A percentile compares a stretch with the other conserved stretches of the same genome.
Conservation (phyloP, 2,329 filamentous ascomycete genomes). For the Cladophialophora immunda region DNA sequence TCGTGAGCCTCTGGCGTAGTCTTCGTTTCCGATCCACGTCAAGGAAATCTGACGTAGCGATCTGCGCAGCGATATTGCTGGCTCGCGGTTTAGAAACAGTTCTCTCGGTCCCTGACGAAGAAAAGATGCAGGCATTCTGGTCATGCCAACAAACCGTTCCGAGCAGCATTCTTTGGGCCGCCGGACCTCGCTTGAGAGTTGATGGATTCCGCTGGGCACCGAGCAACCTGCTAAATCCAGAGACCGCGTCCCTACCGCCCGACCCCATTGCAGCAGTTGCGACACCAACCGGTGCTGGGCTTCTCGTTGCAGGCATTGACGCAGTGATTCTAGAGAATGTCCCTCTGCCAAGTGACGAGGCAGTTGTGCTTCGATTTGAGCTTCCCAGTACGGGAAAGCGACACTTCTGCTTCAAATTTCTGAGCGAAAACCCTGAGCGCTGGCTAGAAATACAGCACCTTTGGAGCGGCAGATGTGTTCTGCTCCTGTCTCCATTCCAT, state of each 20-base stretch:
- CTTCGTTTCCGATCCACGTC: neutral
- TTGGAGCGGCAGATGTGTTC: too few relatives aligned
- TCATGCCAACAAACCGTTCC: neutral
- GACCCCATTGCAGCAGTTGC: neutral
- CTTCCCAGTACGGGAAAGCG: neutral
- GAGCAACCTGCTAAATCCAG: neutral
- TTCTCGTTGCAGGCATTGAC: neutral
- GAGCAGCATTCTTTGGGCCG: neutral
- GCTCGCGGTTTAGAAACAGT: neutral
- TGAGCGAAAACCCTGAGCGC: too few relatives aligned
- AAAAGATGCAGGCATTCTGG: neutral
- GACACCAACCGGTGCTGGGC: neutral
- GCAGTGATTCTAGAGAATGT: neutral
- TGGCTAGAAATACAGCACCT: too few relatives aligned
- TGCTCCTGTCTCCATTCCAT: too few relatives aligned
- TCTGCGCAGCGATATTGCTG: neutral
- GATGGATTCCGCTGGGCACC: slow-evolving; percentile 9
- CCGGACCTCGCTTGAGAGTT: neutral
- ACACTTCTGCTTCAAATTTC: neutral
- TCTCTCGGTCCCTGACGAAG: neutral
- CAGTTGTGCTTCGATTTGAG: neutral
- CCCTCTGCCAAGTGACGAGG: neutral
- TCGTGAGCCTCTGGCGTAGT: neutral
- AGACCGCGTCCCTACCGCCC: neutral
- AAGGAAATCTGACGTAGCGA: neutral